Evolutionary conservation across 257 asterid genomes (phyloP).

Genomic region (Solanum sejunctum): DNA sequence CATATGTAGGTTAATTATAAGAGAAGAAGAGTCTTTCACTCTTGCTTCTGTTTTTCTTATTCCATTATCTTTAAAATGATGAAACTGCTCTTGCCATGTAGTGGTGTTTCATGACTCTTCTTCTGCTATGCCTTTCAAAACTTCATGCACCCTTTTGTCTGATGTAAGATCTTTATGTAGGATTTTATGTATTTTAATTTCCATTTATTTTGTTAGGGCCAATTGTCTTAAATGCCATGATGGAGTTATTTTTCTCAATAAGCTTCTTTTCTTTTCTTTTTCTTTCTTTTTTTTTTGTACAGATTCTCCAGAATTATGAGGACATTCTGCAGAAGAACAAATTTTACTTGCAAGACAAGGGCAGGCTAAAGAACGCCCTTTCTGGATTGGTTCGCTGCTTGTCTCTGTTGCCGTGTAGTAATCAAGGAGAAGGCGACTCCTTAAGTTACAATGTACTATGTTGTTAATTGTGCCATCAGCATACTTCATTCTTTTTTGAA

Average conservation of each 20-base stretch:
- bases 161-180: not conserved
- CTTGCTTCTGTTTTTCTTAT: not conserved
- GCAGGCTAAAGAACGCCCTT: constrained; percentile 55
- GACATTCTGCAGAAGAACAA: constrained; percentile 61
- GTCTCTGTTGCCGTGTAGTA: constrained; percentile 43
- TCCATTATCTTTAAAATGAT: not conserved
- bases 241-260: not conserved
- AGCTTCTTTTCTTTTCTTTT: not conserved
- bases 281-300: not conserved
- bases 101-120: not conserved
- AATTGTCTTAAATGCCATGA: not conserved
- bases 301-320: constrained; percentile 71
- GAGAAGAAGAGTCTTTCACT: not conserved
- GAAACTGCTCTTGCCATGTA: not conserved
- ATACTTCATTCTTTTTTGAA: not conserved
- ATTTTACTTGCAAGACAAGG: constrained; percentile 57
- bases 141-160: not conserved
- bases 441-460: constrained; percentile 41
- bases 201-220: not conserved
- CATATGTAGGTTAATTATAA: not conserved
- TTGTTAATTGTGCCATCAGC: constrained; percentile 1
- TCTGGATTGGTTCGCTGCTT: constrained; percentile 74
- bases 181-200: not conserved
- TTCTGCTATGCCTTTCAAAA: not conserved
- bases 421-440: constrained; percentile 31